Evolutionary conservation across 2,329 filamentous ascomycete species (phyloP).

Genomic region (Thermothelomyces thermophilus): DNA sequence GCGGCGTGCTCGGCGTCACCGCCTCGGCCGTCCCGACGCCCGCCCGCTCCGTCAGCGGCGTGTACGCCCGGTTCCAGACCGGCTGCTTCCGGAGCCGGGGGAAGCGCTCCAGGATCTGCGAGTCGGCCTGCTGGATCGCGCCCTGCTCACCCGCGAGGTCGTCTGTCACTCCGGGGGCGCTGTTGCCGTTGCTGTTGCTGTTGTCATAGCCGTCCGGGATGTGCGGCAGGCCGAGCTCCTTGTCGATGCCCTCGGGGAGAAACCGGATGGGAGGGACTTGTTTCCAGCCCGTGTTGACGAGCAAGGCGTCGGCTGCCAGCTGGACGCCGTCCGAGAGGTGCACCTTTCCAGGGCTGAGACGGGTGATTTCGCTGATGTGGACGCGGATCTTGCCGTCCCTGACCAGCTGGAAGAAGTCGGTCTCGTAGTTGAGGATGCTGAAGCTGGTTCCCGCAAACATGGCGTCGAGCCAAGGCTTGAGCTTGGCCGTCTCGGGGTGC

Average conservation of each 20-base stretch:
- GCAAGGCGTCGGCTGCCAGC: constrained; percentile 44
- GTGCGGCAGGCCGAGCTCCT: constrained; percentile 45
- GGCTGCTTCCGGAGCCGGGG: constrained; percentile 49
- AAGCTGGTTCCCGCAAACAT: constrained; percentile 50
- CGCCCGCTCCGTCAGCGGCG: constrained; percentile 37
- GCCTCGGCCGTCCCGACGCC: constrained; percentile 30
- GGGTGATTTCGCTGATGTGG: constrained; percentile 45
- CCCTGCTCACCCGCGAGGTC: constrained; percentile 29
- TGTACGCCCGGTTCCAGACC: constrained; percentile 38
- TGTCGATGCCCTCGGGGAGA: constrained; percentile 39
- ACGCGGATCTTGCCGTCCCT: constrained; percentile 44
- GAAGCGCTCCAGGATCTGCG: constrained; percentile 46
- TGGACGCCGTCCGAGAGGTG: constrained; percentile 43
- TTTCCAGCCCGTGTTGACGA: constrained; percentile 55
- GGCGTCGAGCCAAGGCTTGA: constrained; percentile 46
- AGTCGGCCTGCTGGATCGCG: constrained; percentile 35
- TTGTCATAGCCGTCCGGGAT: constrained; percentile 2
- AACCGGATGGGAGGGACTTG: constrained; percentile 47
- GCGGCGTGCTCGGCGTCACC: constrained; percentile 22
- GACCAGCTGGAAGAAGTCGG: constrained; percentile 51
- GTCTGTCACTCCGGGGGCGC: constrained; percentile 27
- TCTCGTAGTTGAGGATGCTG: constrained; percentile 54
- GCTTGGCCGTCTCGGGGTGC: constrained; percentile 45
- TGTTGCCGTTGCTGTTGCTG: too few species aligned
- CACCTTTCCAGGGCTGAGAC: constrained; percentile 36